Evolutionary conservation across 805 yeast species (phyloP).

Genomic region (Lipomyces spencermartinsiae): DNA sequence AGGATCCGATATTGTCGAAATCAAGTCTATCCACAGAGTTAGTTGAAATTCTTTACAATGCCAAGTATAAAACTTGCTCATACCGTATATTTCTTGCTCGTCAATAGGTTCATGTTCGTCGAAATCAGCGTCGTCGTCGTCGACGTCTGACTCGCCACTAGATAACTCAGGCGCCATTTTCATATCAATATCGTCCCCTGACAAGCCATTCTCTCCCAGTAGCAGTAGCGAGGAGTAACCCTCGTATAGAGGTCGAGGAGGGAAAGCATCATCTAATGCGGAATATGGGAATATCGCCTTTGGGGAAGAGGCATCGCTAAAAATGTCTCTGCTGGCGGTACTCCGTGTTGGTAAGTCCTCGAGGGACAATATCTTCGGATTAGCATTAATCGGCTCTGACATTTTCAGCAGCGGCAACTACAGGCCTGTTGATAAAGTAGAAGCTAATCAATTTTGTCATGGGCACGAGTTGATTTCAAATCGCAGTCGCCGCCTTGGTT

Average conservation of each 20-base stretch:
- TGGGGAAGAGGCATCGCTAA: background rate
- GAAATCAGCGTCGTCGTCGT: slow-evolving; percentile 40
- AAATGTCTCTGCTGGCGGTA: slow-evolving; percentile 21
- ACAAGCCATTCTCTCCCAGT: slow-evolving; percentile 41
- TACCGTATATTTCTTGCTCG: slow-evolving; percentile 81
- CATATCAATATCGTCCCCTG: slow-evolving; percentile 25
- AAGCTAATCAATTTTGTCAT: background rate
- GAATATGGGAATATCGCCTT: slow-evolving; percentile 20
- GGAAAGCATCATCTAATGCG: slow-evolving; percentile 31
- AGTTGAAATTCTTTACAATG: background rate
- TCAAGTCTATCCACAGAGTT: slow-evolving; percentile 54
- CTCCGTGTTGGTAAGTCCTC: slow-evolving; percentile 75
- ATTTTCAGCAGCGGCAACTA: slow-evolving; percentile 45
- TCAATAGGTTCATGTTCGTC: slow-evolving; percentile 69
- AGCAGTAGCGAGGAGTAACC: slow-evolving; percentile 35
- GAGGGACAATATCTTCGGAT: slow-evolving; percentile 82
- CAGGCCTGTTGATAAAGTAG: background rate
- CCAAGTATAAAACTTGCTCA: background rate
- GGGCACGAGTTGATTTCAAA: background rate
- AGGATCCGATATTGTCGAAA: slow-evolving; percentile 89
- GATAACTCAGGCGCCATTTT: slow-evolving; percentile 24
- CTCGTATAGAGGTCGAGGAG: slow-evolving; percentile 8
- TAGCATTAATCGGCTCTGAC: slow-evolving; percentile 89
- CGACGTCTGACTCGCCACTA: slow-evolving; percentile 33
- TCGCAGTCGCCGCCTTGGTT: no score